Base-by-base conservation (phyloP, 805 yeast genomes). In the Kazachstania africana region DNA sequence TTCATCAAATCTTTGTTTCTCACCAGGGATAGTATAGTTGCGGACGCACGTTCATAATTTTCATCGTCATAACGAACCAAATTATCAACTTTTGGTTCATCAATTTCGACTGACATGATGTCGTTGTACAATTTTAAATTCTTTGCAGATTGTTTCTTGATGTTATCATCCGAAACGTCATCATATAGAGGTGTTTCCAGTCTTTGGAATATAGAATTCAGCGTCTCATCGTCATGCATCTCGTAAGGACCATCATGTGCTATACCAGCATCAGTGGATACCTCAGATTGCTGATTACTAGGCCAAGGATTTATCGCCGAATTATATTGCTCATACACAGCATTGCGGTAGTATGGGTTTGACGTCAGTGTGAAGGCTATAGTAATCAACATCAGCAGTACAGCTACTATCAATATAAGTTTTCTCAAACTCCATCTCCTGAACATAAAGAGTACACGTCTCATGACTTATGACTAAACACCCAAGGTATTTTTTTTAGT, bases 11-110 rank as follows among this genome's bases (percentile, higher is more conserved):
- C 94, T 5, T 65, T 47, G 47, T 82, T 80, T 37, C 85, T 61
- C n/a, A 78, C 91, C 33, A 83, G 59, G 3, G 82, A 71, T 12
- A 79, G 47, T 30, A 83, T 64, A 1, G 94, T 79, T 3, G 94
- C 94, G 45, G 75, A 80, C 6, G 78, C 87, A n/a, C 40, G 33
- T 52, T 47, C 35, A 54, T 60, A 40, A 10, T 32, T 16, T 2
- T 39, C 31, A n/a, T 48, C 47, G 26, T 41, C 44, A 4, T 36
- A 33, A 6, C 57, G 48, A 3, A 54, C 53, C 12, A 66, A 34
- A 31, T 59, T 52, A 4, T 45, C 47, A 4, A 55, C 59, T 36
- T 63, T 64, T 1, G 82, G 82, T 42, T 71, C 76, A 17, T 34
- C 28, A 16, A 75, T 66, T 12, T 53, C 51, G 24, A 44, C 35